Conservation (phyloP, 768 basidiomycete species). For the Russula olivacea region DNA sequence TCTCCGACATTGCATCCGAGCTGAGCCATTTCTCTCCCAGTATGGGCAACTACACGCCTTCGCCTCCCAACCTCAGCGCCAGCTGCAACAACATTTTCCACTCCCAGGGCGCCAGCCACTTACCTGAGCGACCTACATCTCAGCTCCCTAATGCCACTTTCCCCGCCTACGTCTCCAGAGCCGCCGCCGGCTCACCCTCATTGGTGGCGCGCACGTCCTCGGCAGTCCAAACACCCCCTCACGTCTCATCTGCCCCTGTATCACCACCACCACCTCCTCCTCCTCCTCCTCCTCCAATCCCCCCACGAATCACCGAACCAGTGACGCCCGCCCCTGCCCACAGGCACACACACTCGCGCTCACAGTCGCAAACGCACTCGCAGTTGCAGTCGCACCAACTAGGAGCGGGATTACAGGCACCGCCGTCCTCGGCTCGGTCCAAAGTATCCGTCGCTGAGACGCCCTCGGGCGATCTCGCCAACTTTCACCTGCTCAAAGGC, state of each 20-base stretch:
- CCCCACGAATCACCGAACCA: neutral
- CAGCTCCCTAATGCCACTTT: neutral
- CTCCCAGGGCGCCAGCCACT: neutral
- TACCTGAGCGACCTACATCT: neutral
- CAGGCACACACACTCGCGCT: neutral
- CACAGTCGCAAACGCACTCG: neutral
- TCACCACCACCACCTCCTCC: neutral
- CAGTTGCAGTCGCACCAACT: neutral
- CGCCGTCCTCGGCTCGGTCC: conserved; percentile 18
- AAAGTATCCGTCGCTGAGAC: conserved; percentile 25
- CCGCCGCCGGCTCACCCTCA: neutral
- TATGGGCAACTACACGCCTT: neutral
- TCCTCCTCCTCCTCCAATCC: neutral
- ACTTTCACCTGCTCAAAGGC: conserved; percentile 24
- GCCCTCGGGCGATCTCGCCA: conserved; percentile 25
- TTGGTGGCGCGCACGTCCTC: neutral
- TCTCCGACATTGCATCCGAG: conserved; percentile 9
- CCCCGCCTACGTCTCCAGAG: neutral
- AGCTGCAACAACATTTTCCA: neutral
- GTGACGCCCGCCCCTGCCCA: conserved; percentile 7
- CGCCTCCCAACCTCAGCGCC: neutral
- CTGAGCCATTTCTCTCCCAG: neutral
- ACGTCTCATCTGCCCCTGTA: neutral
- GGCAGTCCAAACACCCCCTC: neutral
- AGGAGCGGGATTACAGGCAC: neutral